Evolutionary conservation across 164 flowering plant genomes (phyloP).

Genomic region (Annona cherimola): DNA sequence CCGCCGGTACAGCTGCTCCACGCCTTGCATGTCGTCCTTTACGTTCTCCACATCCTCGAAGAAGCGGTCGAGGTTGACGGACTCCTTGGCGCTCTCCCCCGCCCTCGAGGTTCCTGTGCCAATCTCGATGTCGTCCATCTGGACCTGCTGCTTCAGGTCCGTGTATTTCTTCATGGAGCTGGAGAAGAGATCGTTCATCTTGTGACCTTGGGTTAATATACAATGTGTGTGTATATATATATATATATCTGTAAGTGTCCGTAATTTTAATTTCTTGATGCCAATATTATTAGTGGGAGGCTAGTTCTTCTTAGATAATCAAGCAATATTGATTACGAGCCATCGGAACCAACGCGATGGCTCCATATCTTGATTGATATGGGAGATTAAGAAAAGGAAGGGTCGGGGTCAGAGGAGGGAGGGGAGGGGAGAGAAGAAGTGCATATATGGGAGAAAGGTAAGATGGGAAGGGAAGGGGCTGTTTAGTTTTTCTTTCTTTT

Average conservation of each 20-base stretch:
- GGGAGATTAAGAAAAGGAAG: neutral
- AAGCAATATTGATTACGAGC: neutral
- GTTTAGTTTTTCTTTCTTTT: too few species aligned
- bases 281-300: neutral
- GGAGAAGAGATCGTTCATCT: constrained; percentile 33
- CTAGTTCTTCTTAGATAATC: neutral
- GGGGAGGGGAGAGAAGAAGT: neutral
- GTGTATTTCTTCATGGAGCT: constrained; percentile 28
- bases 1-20: constrained; percentile 20
- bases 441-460: neutral
- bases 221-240: neutral
- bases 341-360: neutral
- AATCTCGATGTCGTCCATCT: constrained; percentile 15
- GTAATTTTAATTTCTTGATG: neutral
- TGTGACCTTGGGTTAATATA: neutral
- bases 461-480: neutral
- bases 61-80: constrained; percentile 25
- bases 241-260: neutral
- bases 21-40: constrained; percentile 24
- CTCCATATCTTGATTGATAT: neutral
- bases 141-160: constrained; percentile 20
- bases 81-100: constrained; percentile 13
- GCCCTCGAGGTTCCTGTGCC: neutral
- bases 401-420: neutral
- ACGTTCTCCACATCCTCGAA: constrained; percentile 32